Conservation (phyloP, 106 monocot genomes). For the Dioscorea alata region DNA sequence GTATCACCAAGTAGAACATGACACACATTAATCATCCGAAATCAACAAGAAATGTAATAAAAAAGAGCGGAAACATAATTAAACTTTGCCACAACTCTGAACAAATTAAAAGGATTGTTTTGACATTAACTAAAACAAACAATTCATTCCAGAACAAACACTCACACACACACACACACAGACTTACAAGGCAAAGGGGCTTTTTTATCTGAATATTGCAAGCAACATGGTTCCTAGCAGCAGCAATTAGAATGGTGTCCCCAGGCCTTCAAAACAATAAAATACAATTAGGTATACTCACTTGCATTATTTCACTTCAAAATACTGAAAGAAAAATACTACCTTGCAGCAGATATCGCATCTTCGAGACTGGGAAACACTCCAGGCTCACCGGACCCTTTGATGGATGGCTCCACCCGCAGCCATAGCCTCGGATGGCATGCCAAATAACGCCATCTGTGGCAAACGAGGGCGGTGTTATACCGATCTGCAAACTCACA, state of each 20-base stretch:
- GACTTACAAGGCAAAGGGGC: constrained; percentile 89
- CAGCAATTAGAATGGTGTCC: constrained; percentile 87
- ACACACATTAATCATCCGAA: too few relatives aligned
- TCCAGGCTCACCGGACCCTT: constrained; percentile 44
- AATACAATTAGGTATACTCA: constrained; percentile 11
- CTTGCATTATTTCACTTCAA: background rate
- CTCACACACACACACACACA: too few relatives aligned
- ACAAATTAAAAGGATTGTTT: too few relatives aligned
- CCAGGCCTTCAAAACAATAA: constrained; percentile 67
- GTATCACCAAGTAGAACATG: too few relatives aligned
- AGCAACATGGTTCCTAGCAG: constrained; percentile 64
- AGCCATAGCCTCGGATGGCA: constrained; percentile 94
- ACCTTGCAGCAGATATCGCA: constrained; percentile 87
- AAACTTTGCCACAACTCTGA: too few relatives aligned
- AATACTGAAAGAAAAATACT: constrained; percentile 9
- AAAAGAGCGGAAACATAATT: background rate
- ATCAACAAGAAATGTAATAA: background rate
- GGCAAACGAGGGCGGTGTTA: constrained; percentile 97
- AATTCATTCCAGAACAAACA: too few relatives aligned
- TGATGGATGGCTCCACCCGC: constrained; percentile 73
- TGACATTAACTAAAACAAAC: too few relatives aligned
- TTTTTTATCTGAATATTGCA: constrained; percentile 83
- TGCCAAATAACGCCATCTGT: constrained; percentile 84
- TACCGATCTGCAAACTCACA: constrained; percentile 82
- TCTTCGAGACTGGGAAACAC: constrained; percentile 65